A percentile compares a stretch with the other conserved stretches of the same genome.
phyloP scores from a whole-genome alignment of 768 basidiomycete genomes.

The Psilocybe tampanensis region DNA sequence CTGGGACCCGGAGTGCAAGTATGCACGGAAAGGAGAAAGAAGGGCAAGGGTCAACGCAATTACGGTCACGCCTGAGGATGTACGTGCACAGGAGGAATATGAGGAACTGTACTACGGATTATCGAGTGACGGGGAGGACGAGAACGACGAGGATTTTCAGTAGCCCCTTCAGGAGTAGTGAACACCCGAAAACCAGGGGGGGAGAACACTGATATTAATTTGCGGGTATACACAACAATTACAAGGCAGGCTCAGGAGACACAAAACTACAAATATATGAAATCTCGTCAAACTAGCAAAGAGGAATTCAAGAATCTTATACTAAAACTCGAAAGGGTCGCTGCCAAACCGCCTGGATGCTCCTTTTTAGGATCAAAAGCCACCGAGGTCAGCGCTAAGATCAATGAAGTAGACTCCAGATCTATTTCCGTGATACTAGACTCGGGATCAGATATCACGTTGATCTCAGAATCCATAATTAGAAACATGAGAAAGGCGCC shows the following conservation, averaged over 20 bases:
- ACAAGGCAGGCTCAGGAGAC: too few relatives aligned
- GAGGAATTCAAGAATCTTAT: too few relatives aligned
- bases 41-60: conserved; percentile 23
- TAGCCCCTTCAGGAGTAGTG: background rate
- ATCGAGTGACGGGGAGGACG: conserved; percentile 6
- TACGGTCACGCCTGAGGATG: conserved; percentile 9
- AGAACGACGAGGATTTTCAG: conserved; percentile 4
- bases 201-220: background rate
- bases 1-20: conserved; percentile 35
- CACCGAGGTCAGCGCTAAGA: conserved; percentile 4
- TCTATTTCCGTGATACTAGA: conserved; percentile 24
- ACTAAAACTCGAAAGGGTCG: conserved; percentile 12
- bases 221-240: too few relatives aligned
- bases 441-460: conserved; percentile 37
- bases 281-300: too few relatives aligned
- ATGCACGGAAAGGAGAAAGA: conserved; percentile 17
- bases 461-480: conserved; percentile 26
- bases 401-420: background rate
- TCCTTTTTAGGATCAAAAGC: conserved; percentile 34
- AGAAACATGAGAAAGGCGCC: conserved; percentile 8
- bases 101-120: conserved; percentile 27
- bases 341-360: conserved; percentile 31
- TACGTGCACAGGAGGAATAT: conserved; percentile 27
- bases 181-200: background rate
- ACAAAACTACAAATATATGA: too few relatives aligned